These are phyloP conservation scores for Sorghum bicolor DNA, from an alignment of 176 grass and related monocot genomes.

Conservation along the genomic window DNA sequence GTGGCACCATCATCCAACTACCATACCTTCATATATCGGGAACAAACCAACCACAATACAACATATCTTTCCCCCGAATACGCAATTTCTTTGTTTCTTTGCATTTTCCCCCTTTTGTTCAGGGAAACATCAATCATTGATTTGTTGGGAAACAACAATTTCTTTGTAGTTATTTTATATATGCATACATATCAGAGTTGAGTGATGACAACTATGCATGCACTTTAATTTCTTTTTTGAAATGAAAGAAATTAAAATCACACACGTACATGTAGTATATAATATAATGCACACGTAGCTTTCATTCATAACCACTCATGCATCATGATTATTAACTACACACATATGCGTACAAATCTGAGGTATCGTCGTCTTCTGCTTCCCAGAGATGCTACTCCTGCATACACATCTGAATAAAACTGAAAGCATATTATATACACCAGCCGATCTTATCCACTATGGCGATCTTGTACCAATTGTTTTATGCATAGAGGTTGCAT, in stretches of 20 bases:
- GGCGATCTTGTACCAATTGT: background rate
- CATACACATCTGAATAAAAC: background rate
- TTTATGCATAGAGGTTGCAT: background rate
- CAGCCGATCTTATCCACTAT: background rate
- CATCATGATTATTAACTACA: background rate
- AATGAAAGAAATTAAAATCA: background rate
- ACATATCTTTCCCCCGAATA: too few species aligned
- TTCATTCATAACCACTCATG: background rate
- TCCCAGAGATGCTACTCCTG: too few species aligned
- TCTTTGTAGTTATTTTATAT: too few species aligned
- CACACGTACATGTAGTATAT: background rate
- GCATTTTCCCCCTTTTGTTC: too few species aligned
- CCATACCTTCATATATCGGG: too few species aligned
- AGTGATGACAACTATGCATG: background rate
- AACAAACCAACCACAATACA: too few species aligned
- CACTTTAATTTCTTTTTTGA: background rate
- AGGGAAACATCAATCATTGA: too few species aligned
- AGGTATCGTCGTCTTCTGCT: background rate
- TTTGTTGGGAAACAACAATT: too few species aligned
- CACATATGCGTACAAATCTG: conserved; percentile 5
- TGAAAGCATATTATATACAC: background rate
- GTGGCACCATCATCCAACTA: too few species aligned
- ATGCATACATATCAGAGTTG: background rate
- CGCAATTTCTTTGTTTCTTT: too few species aligned
- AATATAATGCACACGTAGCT: background rate